Conservation (phyloP, 306 rosid genomes). For the Prunus mira region DNA sequence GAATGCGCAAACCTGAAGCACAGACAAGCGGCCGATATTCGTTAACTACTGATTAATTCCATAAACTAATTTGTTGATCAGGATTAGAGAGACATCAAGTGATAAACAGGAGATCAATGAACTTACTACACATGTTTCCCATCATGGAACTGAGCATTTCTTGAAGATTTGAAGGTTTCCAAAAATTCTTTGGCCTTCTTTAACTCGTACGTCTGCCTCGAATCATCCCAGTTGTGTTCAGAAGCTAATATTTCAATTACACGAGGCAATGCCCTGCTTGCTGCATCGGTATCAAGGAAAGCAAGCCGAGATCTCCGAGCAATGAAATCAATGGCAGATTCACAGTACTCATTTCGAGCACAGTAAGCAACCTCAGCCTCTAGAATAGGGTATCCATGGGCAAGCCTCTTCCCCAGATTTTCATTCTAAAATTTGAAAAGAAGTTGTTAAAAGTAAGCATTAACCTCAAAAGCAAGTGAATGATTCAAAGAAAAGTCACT, state of each 20-base stretch:
- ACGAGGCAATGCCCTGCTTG: constrained; percentile 80
- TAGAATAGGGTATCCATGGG: constrained; percentile 90
- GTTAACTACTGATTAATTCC: background rate
- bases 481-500: background rate
- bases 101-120: background rate
- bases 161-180: constrained; percentile 82
- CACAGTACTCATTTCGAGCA: constrained; percentile 94
- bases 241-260: constrained; percentile 74
- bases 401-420: constrained; percentile 85
- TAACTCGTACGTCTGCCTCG: constrained; percentile 72
- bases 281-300: constrained; percentile 96
- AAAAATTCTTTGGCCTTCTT: constrained; percentile 61
- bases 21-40: background rate
- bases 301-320: constrained; percentile 96
- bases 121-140: constrained; percentile 74
- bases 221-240: constrained; percentile 82
- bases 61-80: background rate
- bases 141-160: constrained; percentile 85
- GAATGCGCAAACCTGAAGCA: constrained; percentile 6
- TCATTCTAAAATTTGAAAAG: constrained; percentile 55
- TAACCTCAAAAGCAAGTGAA: background rate
- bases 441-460: constrained; percentile 1
- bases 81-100: background rate
- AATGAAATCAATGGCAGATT: constrained; percentile 91
- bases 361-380: constrained; percentile 99